Percentiles rank a stretch among this genome's conserved stretches.
Conservation (phyloP, 371 early-diverging fungal genomes). For the Circinella minor region DNA sequence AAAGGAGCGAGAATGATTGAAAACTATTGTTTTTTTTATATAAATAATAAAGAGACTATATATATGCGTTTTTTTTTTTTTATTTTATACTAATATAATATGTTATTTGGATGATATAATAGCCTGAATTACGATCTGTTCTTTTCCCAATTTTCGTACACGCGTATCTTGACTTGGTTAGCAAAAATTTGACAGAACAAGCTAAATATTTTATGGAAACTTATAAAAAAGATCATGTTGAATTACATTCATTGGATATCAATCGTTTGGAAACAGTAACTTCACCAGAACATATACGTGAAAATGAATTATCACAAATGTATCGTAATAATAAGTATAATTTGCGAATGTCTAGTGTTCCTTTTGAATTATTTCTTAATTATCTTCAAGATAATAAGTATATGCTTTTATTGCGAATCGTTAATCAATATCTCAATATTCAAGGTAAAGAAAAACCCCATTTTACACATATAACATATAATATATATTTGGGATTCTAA, state of each 20-base stretch:
- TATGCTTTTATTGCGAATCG: conserved; percentile 87
- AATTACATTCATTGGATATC: conserved; percentile 75
- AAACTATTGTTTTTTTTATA: too few relatives aligned
- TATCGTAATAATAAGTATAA: conserved; percentile 91
- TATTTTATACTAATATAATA: neutral
- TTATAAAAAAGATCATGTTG: conserved; percentile 78
- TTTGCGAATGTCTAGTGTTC: conserved; percentile 87
- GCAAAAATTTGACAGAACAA: conserved; percentile 61
- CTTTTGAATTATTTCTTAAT: conserved; percentile 91
- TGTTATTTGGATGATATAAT: too few relatives aligned
- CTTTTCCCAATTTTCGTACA: conserved; percentile 97
- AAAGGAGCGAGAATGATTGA: neutral
- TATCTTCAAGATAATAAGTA: conserved; percentile 94
- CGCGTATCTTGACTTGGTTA: conserved; percentile 90
- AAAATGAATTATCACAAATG: conserved; percentile 81
- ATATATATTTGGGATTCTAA: too few relatives aligned
- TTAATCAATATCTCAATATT: conserved; percentile 94
- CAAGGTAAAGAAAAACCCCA: conserved; percentile 50
- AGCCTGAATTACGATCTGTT: conserved; percentile 86
- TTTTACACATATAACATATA: neutral
- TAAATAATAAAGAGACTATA: neutral
- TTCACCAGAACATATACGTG: conserved; percentile 74
- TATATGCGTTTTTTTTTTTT: neutral
- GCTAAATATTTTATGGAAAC: conserved; percentile 73
- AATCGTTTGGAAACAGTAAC: conserved; percentile 68